Percentiles rank a stretch among this genome's conserved stretches.
phyloP scores from a whole-genome alignment of 164 flowering plant genomes.

The Buxus sempervirens region DNA sequence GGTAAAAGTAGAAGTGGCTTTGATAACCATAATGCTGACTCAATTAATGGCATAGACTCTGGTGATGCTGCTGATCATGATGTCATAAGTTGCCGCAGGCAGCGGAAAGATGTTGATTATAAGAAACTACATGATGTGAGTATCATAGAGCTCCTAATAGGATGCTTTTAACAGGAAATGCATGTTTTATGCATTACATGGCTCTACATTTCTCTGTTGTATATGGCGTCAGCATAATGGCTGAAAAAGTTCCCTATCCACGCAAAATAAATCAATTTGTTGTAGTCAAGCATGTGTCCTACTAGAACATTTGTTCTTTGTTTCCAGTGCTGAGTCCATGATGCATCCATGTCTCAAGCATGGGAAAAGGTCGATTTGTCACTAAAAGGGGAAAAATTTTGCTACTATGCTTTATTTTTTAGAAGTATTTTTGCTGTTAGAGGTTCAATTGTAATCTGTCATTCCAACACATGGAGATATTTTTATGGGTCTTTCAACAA shows the following conservation, averaged over 20 bases:
- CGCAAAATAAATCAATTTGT: too few species aligned
- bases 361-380: background rate
- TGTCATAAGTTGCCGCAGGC: slow-evolving; percentile 48
- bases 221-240: background rate
- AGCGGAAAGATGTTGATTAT: slow-evolving; percentile 75
- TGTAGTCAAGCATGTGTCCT: background rate
- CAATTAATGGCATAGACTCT: slow-evolving; percentile 25
- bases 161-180: background rate
- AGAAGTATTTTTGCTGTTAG: background rate
- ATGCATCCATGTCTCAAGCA: background rate
- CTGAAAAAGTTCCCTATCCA: too few species aligned
- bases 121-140: slow-evolving; percentile 83
- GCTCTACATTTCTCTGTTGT: background rate
- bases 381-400: background rate
- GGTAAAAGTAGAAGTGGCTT: slow-evolving; percentile 12
- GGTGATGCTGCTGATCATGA: slow-evolving; percentile 47
- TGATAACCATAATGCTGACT: slow-evolving; percentile 16
- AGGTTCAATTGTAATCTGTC: background rate
- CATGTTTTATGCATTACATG: background rate
- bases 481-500: background rate
- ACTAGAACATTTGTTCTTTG: background rate
- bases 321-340: background rate
- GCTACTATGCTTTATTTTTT: background rate
- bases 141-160: slow-evolving; percentile 11
- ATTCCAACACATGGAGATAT: background rate